phyloP scores from a whole-genome alignment of 192 early-diverging fungal genomes.

The Phlyctochytrium bullatum region DNA sequence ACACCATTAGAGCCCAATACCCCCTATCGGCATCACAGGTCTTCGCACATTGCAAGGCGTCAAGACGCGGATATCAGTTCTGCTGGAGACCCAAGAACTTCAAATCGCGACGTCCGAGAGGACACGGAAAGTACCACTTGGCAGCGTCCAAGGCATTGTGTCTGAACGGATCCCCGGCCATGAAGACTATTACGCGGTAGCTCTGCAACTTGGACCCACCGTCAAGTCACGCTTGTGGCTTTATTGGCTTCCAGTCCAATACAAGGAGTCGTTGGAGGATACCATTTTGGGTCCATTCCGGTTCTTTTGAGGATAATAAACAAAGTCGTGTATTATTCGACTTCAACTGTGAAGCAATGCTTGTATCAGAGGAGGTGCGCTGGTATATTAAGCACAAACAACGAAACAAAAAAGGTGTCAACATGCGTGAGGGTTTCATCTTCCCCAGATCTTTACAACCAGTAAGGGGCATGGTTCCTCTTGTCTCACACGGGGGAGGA shows the following conservation, averaged over 20 bases:
- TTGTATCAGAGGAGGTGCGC: too few species aligned
- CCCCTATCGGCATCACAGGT: background rate
- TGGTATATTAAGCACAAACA: too few species aligned
- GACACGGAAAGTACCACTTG: constrained; percentile 20
- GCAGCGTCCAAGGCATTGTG: background rate
- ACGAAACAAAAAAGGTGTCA: too few species aligned
- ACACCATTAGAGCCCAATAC: background rate
- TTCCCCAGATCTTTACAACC: too few species aligned
- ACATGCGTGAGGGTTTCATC: too few species aligned
- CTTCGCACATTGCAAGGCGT: constrained; percentile 9
- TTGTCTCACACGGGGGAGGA: too few species aligned
- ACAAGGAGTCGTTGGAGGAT: too few species aligned
- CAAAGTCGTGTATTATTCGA: too few species aligned
- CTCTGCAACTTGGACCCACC: constrained; percentile 32
- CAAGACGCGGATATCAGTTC: constrained; percentile 23
- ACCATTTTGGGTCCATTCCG: too few species aligned
- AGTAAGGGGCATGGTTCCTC: too few species aligned
- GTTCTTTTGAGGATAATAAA: too few species aligned
- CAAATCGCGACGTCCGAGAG: constrained; percentile 25
- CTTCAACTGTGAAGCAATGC: too few species aligned
- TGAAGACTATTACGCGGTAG: constrained; percentile 17
- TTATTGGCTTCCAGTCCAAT: constrained; percentile 29
- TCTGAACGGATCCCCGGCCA: constrained; percentile 13
- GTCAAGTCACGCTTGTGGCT: constrained; percentile 19
- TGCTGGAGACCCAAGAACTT: constrained; percentile 15